These are phyloP conservation scores for Colletotrichum sp. DNA, from an alignment of 2,329 filamentous ascomycete species.

Conservation along the genomic window DNA sequence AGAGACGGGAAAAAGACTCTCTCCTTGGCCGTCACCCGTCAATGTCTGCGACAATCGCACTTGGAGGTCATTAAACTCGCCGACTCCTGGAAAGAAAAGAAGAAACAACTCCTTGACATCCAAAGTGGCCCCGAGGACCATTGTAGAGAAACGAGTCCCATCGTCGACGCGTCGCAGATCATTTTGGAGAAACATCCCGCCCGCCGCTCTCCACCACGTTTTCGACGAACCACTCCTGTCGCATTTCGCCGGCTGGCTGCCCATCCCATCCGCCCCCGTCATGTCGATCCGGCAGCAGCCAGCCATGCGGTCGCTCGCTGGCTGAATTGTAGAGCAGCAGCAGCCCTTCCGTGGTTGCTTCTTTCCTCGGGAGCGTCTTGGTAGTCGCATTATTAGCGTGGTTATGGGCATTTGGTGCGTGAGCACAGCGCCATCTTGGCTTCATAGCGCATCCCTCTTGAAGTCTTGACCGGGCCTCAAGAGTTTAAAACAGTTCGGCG, in stretches of 20 bases:
- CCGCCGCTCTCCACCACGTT: neutral
- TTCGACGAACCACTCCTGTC: slow-evolving; percentile 1
- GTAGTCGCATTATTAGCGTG: neutral
- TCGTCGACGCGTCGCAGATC: neutral
- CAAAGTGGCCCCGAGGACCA: neutral
- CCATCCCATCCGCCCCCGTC: neutral
- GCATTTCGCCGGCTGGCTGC: neutral
- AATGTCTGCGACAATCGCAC: neutral
- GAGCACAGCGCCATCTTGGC: neutral
- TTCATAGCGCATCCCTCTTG: neutral
- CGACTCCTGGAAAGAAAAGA: neutral
- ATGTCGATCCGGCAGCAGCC: slow-evolving; percentile 19
- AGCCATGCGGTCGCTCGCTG: neutral
- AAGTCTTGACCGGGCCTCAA: neutral
- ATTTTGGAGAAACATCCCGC: neutral
- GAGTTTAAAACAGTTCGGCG: neutral
- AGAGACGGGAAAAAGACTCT: neutral
- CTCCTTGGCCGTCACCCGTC: neutral
- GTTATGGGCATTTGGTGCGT: neutral
- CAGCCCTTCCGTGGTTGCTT: neutral
- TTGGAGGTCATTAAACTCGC: neutral
- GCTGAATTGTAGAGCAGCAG: neutral
- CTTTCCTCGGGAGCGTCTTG: neutral
- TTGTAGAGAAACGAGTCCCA: neutral
- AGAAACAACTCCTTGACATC: neutral